Evolutionary conservation across 1,284 basidiomycete species (phyloP), one percentile per base, ranked within the genome.

Genomic region (Coniferiporia sulphurascens): DNA sequence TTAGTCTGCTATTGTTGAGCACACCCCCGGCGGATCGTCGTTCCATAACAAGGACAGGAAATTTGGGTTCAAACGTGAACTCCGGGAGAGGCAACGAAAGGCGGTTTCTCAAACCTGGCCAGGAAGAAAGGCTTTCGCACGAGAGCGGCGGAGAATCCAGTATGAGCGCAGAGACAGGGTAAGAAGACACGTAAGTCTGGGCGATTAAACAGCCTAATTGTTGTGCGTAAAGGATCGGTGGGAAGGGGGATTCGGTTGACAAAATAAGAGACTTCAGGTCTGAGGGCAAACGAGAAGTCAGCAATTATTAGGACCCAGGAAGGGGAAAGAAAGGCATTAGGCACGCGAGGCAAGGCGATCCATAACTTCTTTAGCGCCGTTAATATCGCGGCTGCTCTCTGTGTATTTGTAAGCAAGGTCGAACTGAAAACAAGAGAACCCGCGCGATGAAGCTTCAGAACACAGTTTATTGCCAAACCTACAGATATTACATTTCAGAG

Each of bases 131-230:
- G 21, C 71, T 69, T 13, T 66, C 66, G 61, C 79, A 81, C 15
- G 76, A 74, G 35, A 74, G 61, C 2, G 82, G 82, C 17, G 86
- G 86, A 34, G 81, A 78, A 43, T 86, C 76, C 27, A 89, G 73
- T 46, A 86, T 76, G 48, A 89, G 72, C 0, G 78, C 86, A 9
- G 76, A 75, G 1, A 84, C 84, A 1, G 84, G 84, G 65, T 85
- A 71, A 36, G 84, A 86, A 7, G 82, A 85, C 58, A 89, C 79
- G 68, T 86, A 88, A 12, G 82, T 77, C 68, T 89, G 84, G 9
- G 83, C 79, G 55, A 89, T 78, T 50, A 88, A 72, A 53, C 79
- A 78, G 12, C 77, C 77, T 0, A 72, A 67, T 0, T 76, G 77
- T 8, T 77, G 75, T 1, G 86, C 79, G 62, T 88, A 73, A 46